phyloP scores from a whole-genome alignment of 306 rosid species.

The Cercis canadensis region DNA sequence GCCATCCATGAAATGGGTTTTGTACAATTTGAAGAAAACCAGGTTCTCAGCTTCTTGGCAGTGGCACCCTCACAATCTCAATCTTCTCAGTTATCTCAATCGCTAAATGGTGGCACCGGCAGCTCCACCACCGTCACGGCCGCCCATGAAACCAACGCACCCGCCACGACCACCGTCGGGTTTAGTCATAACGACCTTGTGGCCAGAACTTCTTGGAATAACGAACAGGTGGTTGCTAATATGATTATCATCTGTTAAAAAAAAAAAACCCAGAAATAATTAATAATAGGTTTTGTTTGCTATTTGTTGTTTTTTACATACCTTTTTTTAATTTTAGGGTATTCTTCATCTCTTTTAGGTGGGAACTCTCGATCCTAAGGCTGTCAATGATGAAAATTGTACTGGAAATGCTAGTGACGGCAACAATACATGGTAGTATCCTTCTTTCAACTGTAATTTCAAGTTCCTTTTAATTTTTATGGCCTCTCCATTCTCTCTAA shows the following conservation, averaged over 20 bases:
- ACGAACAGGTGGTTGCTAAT: conserved; percentile 55
- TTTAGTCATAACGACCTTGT: conserved; percentile 62
- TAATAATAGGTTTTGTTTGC: background rate
- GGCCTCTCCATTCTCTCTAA: background rate
- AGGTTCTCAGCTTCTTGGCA: conserved; percentile 80
- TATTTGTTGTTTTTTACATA: conserved; percentile 2
- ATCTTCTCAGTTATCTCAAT: conserved; percentile 49
- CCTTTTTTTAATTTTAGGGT: conserved; percentile 47
- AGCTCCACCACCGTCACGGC: background rate
- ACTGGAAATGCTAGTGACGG: conserved; percentile 83
- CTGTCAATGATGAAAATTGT: conserved; percentile 69
- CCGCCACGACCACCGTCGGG: conserved; percentile 34
- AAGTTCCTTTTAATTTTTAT: background rate
- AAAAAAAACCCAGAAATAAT: background rate
- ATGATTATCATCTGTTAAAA: too few relatives aligned
- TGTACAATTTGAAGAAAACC: conserved; percentile 78
- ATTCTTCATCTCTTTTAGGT: conserved; percentile 48
- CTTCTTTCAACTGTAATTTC: conserved; percentile 11
- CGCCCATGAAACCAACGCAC: background rate
- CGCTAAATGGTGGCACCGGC: conserved; percentile 19
- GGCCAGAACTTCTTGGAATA: conserved; percentile 69
- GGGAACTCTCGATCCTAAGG: conserved; percentile 70
- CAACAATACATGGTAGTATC: conserved; percentile 72
- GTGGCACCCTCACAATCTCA: conserved; percentile 66
- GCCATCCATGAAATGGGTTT: conserved; percentile 74